Evolutionary conservation across 768 basidiomycete genomes (phyloP).

Genomic region (Cystofilobasidium macerans): DNA sequence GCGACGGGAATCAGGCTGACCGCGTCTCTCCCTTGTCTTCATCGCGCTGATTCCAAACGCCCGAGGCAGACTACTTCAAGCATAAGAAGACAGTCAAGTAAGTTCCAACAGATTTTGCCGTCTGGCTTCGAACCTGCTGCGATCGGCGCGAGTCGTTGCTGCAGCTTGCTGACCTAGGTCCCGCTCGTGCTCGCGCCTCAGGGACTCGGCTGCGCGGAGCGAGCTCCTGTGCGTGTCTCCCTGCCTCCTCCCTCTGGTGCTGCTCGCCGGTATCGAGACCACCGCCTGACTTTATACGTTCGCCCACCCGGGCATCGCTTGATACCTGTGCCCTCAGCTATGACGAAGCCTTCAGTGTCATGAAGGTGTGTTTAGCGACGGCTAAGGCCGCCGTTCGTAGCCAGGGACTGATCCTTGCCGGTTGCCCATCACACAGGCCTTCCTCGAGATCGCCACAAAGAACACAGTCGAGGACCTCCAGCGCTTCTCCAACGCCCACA

Average conservation of each 20-base stretch:
- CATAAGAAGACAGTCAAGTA: slow-evolving; percentile 11
- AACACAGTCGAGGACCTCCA: slow-evolving; percentile 19
- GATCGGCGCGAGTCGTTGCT: background rate
- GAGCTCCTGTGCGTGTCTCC: slow-evolving; percentile 14
- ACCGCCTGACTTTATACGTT: too few relatives aligned
- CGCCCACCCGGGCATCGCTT: too few relatives aligned
- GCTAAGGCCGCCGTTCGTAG: too few relatives aligned
- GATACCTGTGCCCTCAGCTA: too few relatives aligned
- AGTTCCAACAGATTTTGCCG: too few relatives aligned
- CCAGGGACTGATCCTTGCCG: too few relatives aligned
- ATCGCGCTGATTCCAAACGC: background rate
- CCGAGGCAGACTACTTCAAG: slow-evolving; percentile 21
- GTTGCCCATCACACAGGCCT: too few relatives aligned
- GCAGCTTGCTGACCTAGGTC: background rate
- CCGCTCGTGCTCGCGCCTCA: background rate
- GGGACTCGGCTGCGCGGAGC: slow-evolving; percentile 25
- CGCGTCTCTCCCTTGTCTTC: background rate
- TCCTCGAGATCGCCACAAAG: slow-evolving; percentile 56
- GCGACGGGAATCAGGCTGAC: too few relatives aligned
- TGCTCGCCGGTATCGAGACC: too few relatives aligned
- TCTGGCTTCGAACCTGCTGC: background rate
- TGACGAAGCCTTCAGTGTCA: slow-evolving; percentile 25
- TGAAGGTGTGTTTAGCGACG: slow-evolving; percentile 5
- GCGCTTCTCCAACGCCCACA: slow-evolving; percentile 52
- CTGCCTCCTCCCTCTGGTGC: background rate